These are phyloP conservation scores for Lipomyces sp. DNA, from an alignment of 805 yeast genomes.

Conservation along the genomic window DNA sequence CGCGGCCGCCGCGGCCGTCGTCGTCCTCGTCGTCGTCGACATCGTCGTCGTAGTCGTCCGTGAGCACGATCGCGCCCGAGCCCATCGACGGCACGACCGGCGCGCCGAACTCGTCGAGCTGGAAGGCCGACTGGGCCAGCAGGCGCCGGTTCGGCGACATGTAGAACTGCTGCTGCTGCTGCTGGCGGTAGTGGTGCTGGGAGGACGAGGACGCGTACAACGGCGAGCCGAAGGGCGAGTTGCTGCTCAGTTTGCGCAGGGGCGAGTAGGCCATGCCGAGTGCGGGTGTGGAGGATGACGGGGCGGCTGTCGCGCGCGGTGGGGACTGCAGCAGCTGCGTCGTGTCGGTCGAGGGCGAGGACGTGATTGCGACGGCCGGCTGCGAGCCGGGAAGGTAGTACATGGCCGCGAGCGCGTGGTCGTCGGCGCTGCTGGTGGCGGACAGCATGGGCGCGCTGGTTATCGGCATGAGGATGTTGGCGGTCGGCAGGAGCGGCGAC, in stretches of 20 bases:
- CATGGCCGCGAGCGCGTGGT: neutral
- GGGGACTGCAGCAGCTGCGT: conserved; percentile 3
- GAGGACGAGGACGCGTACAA: neutral
- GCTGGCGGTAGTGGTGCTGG: conserved; percentile 1
- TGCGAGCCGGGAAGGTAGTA: neutral
- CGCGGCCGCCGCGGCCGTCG: conserved; percentile 35
- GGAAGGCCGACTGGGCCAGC: conserved; percentile 21
- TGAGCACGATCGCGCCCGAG: conserved; percentile 14
- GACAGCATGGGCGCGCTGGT: too few relatives aligned
- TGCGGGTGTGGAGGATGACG: too few relatives aligned
- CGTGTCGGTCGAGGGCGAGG: neutral
- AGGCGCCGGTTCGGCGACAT: conserved; percentile 26
- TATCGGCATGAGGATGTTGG: neutral
- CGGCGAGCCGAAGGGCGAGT: conserved; percentile 23
- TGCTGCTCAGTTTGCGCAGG: conserved; percentile 1
- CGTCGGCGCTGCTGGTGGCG: neutral
- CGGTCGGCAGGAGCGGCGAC: conserved; percentile 24
- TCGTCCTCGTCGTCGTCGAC: conserved; percentile 37
- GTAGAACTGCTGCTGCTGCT: conserved; percentile 16
- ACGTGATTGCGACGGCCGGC: neutral
- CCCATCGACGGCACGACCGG: conserved; percentile 14
- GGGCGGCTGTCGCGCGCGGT: neutral
- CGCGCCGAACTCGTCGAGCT: conserved; percentile 15
- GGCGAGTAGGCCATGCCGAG: conserved; percentile 13
- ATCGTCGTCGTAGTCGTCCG: conserved; percentile 36